Conservation (phyloP, 2,329 filamentous ascomycete species). For the Cytospora chrysosperma region DNA sequence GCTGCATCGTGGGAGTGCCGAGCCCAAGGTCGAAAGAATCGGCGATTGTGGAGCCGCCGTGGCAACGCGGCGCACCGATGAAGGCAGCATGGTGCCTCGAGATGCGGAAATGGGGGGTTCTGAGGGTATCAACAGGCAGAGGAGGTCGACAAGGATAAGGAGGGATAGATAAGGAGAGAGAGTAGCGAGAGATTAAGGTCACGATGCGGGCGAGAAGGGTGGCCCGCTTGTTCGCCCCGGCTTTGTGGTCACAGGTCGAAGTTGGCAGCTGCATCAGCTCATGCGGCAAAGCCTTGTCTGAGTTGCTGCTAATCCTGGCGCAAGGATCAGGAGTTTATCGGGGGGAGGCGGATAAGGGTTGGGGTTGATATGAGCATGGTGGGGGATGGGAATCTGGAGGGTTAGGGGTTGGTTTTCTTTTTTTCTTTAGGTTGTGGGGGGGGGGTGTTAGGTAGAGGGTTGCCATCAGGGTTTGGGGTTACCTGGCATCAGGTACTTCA, state of each 20-base stretch:
- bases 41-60: constrained; percentile 46
- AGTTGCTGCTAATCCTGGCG: background rate
- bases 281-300: constrained; percentile 25
- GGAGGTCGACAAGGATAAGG: background rate
- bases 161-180: background rate
- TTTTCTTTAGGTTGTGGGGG: too few species aligned
- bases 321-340: background rate
- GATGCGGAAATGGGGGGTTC: background rate
- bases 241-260: constrained; percentile 16
- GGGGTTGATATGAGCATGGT: background rate
- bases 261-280: constrained; percentile 19
- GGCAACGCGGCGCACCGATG: constrained; percentile 56
- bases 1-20: constrained; percentile 41
- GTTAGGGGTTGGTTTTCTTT: too few species aligned
- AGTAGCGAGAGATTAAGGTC: background rate
- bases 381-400: background rate
- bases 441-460: too few species aligned
- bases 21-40: constrained; percentile 43
- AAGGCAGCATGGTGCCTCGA: constrained; percentile 49
- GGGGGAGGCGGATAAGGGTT: background rate
- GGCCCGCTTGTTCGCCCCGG: constrained; percentile 18
- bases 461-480: too few species aligned
- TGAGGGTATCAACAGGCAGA: background rate
- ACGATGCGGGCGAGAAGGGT: constrained; percentile 16
- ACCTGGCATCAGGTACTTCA: too few species aligned